phyloP scores from a whole-genome alignment of 768 basidiomycete genomes.

The Crucibulum laeve region DNA sequence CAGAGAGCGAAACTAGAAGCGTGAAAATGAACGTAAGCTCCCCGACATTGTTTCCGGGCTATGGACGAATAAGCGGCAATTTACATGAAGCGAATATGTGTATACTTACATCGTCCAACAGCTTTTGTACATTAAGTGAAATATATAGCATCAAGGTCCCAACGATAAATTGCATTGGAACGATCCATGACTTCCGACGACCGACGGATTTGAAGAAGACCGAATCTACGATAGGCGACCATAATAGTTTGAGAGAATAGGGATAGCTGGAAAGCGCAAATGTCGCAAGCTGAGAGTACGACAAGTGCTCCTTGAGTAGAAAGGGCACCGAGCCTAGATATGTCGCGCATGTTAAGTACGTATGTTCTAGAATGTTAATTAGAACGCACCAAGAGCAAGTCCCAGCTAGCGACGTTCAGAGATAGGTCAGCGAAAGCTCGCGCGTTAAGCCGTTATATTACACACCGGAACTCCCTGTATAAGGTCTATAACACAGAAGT shows the following conservation, averaged over 20 bases:
- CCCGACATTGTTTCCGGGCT: slow-evolving; percentile 80
- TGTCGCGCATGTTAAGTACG: slow-evolving; percentile 4
- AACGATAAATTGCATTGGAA: slow-evolving; percentile 92
- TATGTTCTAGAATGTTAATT: neutral
- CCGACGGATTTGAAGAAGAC: slow-evolving; percentile 78
- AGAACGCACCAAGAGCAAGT: slow-evolving; percentile 71
- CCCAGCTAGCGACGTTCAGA: slow-evolving; percentile 52
- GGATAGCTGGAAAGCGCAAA: slow-evolving; percentile 93
- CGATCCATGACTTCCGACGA: slow-evolving; percentile 98
- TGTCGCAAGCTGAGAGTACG: slow-evolving; percentile 93
- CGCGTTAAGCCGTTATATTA: slow-evolving; percentile 12
- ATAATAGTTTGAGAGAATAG: slow-evolving; percentile 94
- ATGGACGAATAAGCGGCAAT: slow-evolving; percentile 10
- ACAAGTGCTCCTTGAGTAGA: slow-evolving; percentile 90
- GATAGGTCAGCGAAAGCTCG: slow-evolving; percentile 6
- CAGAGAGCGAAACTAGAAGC: slow-evolving; percentile 88
- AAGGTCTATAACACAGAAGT: slow-evolving; percentile 40
- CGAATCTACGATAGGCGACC: slow-evolving; percentile 97
- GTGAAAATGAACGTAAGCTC: slow-evolving; percentile 85
- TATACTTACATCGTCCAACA: slow-evolving; percentile 71
- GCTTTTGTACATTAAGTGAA: slow-evolving; percentile 65
- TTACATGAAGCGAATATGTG: slow-evolving; percentile 2
- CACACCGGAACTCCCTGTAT: slow-evolving; percentile 89
- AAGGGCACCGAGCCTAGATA: slow-evolving; percentile 88
- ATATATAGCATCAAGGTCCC: slow-evolving; percentile 81